Evolutionary conservation across 2,329 filamentous ascomycete species (phyloP), one percentile per base, ranked within the genome.

Genomic region (Penicillium expansum): DNA sequence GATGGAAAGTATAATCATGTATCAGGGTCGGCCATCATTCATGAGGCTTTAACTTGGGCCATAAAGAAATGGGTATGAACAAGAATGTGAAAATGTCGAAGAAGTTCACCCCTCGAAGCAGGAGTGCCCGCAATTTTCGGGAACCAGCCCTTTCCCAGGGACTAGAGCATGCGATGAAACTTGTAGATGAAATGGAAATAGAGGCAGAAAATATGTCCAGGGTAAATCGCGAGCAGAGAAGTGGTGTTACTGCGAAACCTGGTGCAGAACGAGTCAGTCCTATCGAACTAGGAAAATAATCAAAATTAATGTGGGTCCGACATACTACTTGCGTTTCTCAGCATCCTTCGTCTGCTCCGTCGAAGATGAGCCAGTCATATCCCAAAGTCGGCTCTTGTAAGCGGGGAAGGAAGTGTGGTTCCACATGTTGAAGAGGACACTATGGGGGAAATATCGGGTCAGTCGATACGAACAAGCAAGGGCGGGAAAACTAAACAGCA

Each of bases 391-490:
- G 60, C 74, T 77, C 63, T 79, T 77, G 59, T 79, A 79, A 8
- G 70, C 75, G 10, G 78, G 77, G 66, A 76, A 79, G 11, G 72
- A 74, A 29, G 76, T 73, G 50, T 77, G 70, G 58, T 80, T 80
- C 79, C 79, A 81, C 55, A 79, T 74, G 53, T 79, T 80, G 54
- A 79, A 77, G 9, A 81, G 71, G 16, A 80, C 66, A 65, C 78
- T 80, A 53, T 10, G 16, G 11, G 14, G 13, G 16, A 22, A 32
- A 33, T 4, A 52, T 29, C 16, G 5, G n/a, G 45, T 57, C 35
- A 52, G 48, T 22, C 14, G n/a, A 8, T 6, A 9, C 18, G 8
- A 13, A 30, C 27, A 32, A 55, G 7, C 8, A 9, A 55, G 13
- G 35, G 24, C 22, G 10, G 30, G 45, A 27, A 13, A 18, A 4